Base-by-base conservation (phyloP, 2,329 filamentous ascomycete species). In the Fusarium staphyleae region DNA sequence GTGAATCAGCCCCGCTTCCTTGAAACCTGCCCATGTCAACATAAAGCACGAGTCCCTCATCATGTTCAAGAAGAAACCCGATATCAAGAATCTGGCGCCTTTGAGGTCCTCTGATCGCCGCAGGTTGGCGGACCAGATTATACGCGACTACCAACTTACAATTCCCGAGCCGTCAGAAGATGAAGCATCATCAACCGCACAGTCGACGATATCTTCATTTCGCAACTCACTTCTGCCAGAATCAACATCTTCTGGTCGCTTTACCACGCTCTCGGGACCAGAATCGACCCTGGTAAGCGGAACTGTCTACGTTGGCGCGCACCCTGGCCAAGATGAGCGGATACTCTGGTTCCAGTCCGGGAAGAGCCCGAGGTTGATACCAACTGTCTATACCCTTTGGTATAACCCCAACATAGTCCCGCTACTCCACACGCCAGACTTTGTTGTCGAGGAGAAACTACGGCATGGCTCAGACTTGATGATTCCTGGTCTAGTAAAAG, bases 11-110 rank as follows among this genome's bases (percentile, higher is more conserved):
- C 22, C 22, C 22, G 22, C 22, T 24, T 24, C 22, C 22, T 24
- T 9, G 22, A 24, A 24, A 24, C 9, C 9, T 24, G 22, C 22
- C 4, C 4, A 9, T 8, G 9, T 24, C 22, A 24, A 24, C 22
- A 24, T 8, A 3, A 24, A 3, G 22, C 22, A 24, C 22, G 22
- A 24, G 5, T 24, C 8, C 22, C 15, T 37, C 43, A n/a, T 3
- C 37, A 65, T 65, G 62, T 65, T 65, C 41, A 65, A 65, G 15
- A 53, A 46, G 13, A 65, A 65, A 14, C 59, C 62, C 2, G 62
- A 65, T 1, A 56, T 65, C 48, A 65, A 63, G 53, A 65, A 65
- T 9, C 24, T 65, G 3, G 52, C 62, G 41, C 62, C 62, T 3
- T 24, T 65, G n/a, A 50, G 62, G 22, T 65, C 62, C 2, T 65